phyloP scores from a whole-genome alignment of 2,329 filamentous ascomycete species.

The Pseudomassariella vexata region DNA sequence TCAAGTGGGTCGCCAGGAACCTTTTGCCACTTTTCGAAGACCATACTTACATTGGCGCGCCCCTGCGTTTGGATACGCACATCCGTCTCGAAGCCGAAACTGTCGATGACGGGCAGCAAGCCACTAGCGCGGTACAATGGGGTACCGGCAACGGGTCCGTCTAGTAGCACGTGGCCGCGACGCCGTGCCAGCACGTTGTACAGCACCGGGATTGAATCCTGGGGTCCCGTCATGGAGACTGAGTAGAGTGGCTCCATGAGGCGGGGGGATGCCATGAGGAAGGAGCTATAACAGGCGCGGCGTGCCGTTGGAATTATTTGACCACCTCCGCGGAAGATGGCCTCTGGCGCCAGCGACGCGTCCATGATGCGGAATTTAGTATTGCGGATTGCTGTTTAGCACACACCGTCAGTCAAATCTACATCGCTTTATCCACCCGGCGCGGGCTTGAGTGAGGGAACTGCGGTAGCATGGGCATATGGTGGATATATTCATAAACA shows the following conservation, averaged over 20 bases:
- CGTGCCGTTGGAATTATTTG: conserved; percentile 96
- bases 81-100: conserved; percentile 97
- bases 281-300: conserved; percentile 89
- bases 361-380: conserved; percentile 97
- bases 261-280: conserved; percentile 92
- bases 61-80: conserved; percentile 93
- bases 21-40: conserved; percentile 94
- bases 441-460: too few species aligned
- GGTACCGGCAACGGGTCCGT: conserved; percentile 89
- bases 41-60: conserved; percentile 80
- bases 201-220: conserved; percentile 79
- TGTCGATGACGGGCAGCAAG: conserved; percentile 91
- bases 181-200: conserved; percentile 89
- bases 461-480: too few species aligned
- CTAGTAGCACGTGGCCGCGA: conserved; percentile 87
- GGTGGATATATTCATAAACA: too few species aligned
- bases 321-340: conserved; percentile 90
- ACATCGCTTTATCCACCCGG: too few species aligned
- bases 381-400: conserved; percentile 75
- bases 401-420: too few species aligned
- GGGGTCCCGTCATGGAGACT: conserved; percentile 87
- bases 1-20: conserved; percentile 95
- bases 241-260: conserved; percentile 96
- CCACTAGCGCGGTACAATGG: conserved; percentile 89
- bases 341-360: conserved; percentile 76